Evolutionary conservation across 2,329 filamentous ascomycete species (phyloP).

Genomic region (Penicillium psychrosexuale): DNA sequence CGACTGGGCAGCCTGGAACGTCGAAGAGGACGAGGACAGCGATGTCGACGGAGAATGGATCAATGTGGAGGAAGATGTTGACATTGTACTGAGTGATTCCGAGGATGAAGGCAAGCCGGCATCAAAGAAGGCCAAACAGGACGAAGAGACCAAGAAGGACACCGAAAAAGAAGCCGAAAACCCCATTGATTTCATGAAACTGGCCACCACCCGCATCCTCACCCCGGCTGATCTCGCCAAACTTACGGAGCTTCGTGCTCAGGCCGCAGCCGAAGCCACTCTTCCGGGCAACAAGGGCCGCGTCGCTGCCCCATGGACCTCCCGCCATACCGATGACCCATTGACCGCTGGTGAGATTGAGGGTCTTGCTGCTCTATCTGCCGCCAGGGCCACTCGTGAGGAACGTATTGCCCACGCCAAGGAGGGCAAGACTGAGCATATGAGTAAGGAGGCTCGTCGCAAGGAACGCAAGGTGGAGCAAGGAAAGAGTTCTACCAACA

Average conservation of each 20-base stretch:
- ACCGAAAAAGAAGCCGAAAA: constrained; percentile 42
- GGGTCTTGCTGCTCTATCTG: constrained; percentile 68
- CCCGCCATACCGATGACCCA: constrained; percentile 77
- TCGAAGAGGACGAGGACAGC: constrained; percentile 57
- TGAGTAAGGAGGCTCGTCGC: constrained; percentile 76
- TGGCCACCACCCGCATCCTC: constrained; percentile 90
- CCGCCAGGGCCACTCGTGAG: constrained; percentile 79
- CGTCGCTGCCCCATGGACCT: constrained; percentile 48
- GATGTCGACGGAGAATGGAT: constrained; percentile 89
- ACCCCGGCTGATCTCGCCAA: constrained; percentile 96
- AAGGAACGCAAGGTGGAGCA: constrained; percentile 82
- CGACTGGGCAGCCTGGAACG: constrained; percentile 59
- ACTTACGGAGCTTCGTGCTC: constrained; percentile 78
- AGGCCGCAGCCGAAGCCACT: constrained; percentile 66
- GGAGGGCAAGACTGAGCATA: constrained; percentile 82
- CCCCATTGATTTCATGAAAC: constrained; percentile 46
- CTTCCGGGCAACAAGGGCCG: constrained; percentile 46
- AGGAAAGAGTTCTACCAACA: constrained; percentile 96
- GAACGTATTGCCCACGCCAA: constrained; percentile 80
- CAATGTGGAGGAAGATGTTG: constrained; percentile 77
- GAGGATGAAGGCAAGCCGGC: constrained; percentile 66
- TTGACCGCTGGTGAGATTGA: constrained; percentile 91
- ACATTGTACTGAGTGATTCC: constrained; percentile 67
- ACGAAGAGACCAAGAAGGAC: constrained; percentile 34
- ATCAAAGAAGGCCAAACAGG: constrained; percentile 61